phyloP scores from a whole-genome alignment of 2,329 filamentous ascomycete genomes.

The Colletotrichum sp. region DNA sequence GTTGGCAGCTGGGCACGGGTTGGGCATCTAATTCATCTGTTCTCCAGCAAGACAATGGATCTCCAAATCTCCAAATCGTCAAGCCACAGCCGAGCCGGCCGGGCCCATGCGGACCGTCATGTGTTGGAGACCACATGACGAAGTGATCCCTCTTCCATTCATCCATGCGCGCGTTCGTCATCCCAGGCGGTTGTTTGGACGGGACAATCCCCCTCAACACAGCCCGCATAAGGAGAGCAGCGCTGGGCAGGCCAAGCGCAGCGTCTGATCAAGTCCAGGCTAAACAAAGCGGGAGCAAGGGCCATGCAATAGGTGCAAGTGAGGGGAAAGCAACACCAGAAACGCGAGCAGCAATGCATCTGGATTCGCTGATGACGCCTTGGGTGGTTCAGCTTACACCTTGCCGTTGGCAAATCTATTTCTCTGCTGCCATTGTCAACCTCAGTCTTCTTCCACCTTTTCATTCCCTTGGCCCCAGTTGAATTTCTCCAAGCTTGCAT shows the following conservation, averaged over 20 bases:
- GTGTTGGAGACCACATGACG: constrained; percentile 12
- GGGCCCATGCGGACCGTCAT: neutral
- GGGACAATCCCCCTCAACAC: neutral
- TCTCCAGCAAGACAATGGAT: neutral
- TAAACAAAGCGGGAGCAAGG: neutral
- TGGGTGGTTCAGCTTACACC: neutral
- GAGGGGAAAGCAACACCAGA: neutral
- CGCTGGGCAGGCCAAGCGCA: neutral
- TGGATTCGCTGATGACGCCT: neutral
- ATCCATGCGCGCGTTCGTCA: neutral
- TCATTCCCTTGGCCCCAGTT: neutral
- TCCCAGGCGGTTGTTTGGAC: neutral
- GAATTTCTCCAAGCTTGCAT: neutral
- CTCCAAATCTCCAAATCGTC: neutral
- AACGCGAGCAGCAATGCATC: neutral
- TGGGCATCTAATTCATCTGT: neutral
- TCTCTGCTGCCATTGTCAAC: neutral
- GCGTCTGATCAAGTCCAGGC: neutral
- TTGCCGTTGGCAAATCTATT: neutral
- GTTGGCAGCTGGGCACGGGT: neutral
- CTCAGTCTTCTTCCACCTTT: neutral
- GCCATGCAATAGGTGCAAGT: neutral
- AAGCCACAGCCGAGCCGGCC: neutral
- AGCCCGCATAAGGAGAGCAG: neutral
- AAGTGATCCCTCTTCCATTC: neutral